Evolutionary conservation across 371 early-diverging fungal species (phyloP).

Genomic region (Lichtheimia hyalospora): DNA sequence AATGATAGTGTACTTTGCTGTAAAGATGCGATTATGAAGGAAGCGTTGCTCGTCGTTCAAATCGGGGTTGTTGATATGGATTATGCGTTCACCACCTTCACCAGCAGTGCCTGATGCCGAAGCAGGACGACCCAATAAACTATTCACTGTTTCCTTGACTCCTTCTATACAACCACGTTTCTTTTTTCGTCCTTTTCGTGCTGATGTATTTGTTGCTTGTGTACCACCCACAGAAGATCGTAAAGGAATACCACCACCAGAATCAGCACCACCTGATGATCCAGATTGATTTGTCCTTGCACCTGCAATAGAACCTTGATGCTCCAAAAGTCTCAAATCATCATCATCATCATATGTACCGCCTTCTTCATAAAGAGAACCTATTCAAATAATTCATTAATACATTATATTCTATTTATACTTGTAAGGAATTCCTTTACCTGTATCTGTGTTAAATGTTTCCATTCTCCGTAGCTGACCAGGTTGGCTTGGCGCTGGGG

Average conservation of each 20-base stretch:
- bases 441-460: slow-evolving; percentile 22
- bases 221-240: slow-evolving; percentile 6
- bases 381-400: slow-evolving; percentile 1
- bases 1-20: slow-evolving; percentile 86
- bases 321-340: slow-evolving; percentile 39
- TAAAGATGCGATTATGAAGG: slow-evolving; percentile 82
- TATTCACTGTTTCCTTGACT: slow-evolving; percentile 22
- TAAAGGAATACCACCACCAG: slow-evolving; percentile 18
- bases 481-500: slow-evolving; percentile 6
- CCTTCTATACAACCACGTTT: slow-evolving; percentile 1
- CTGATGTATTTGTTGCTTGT: not conserved
- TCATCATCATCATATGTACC: slow-evolving; percentile 46
- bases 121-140: slow-evolving; percentile 21
- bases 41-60: slow-evolving; percentile 77
- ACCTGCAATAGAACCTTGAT: slow-evolving; percentile 47
- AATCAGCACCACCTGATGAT: not conserved
- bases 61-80: slow-evolving; percentile 82
- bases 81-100: slow-evolving; percentile 65
- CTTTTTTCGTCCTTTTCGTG: slow-evolving; percentile 6
- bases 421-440: slow-evolving; percentile 3
- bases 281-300: slow-evolving; percentile 8
- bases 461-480: slow-evolving; percentile 16
- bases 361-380: slow-evolving; percentile 46
- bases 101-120: slow-evolving; percentile 33
- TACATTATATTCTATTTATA: not conserved